A percentile compares a stretch with the other conserved stretches of the same genome.
Conservation (phyloP, 257 asterid species). For the Solanum rostratum region DNA sequence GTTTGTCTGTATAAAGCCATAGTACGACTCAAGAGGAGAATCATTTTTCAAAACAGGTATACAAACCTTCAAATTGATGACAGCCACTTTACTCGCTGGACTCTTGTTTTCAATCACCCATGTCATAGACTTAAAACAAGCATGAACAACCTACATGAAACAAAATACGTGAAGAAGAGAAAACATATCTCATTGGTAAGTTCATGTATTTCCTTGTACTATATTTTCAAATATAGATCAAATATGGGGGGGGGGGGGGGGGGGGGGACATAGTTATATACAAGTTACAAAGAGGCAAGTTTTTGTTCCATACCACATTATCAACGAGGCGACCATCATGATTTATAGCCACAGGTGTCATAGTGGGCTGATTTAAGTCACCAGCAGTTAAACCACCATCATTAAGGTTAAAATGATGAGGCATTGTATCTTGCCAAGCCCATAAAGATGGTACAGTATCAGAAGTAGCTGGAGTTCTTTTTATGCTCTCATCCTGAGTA, state of each 20-base stretch:
- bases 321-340: constrained; percentile 57
- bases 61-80: constrained; percentile 63
- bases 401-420: constrained; percentile 41
- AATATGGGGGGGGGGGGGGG: too few relatives aligned
- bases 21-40: background rate
- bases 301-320: constrained; percentile 31
- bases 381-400: constrained; percentile 32
- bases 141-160: constrained; percentile 46
- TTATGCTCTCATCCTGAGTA: constrained; percentile 31
- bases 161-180: background rate
- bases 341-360: constrained; percentile 49
- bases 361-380: constrained; percentile 40
- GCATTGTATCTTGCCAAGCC: constrained; percentile 53
- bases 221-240: background rate
- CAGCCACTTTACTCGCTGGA: constrained; percentile 52
- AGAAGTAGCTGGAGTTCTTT: constrained; percentile 27
- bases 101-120: constrained; percentile 51
- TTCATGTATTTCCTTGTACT: background rate
- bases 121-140: constrained; percentile 70
- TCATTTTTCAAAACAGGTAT: background rate
- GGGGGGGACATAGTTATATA: background rate
- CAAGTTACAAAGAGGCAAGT: background rate
- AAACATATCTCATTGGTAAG: background rate
- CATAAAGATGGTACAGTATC: constrained; percentile 38
- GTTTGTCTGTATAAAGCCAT: background rate